Base-by-base conservation (phyloP, 2,329 filamentous ascomycete genomes). In the Nemania abortiva region DNA sequence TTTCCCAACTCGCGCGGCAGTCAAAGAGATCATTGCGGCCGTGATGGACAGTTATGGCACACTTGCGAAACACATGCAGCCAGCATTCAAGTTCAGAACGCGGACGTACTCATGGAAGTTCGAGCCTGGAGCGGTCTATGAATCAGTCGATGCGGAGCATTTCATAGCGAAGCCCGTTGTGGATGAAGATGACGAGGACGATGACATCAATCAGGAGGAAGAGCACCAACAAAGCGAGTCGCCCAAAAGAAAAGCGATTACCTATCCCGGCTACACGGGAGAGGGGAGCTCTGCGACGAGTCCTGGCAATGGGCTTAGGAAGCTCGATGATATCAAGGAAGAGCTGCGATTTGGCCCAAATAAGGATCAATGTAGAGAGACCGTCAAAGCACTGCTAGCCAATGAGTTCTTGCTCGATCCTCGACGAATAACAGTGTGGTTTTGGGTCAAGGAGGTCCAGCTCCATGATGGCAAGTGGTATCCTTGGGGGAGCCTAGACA, bases 401-500 rank as follows among this genome's bases (percentile, higher is more conserved):
- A 60, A 65, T 18, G 56, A 62, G 6, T 68, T 70, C 11, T 31
- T 55, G 29, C 49, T 70, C 24, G 65, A 70, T 11, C 37, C 66
- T 29, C 62, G 62, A 39, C 61, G 55, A 10, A 65, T 69, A 54
- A 34, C 42, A 5, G 65, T 65, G 24, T 65, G 65, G 68, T 58
- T 62, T 15, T 62, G 59, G 62, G 52, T 62, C 54, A 68, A 68
- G 49, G 58, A 70, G 2, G 39, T 70, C 20, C 61, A 70, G 13
- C n/a, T 63, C 22, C 57, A 27, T 49, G 58, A 65, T n/a, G 29
- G 45, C 39, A 68, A 65, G 6, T 70, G 68, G 68, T 70, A 65
- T 57, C 68, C 65, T 20, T 65, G 66, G 62, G 68, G 68, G 6
- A 70, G 68, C 45, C 50, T 68, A 6, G 68, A 70, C 27, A 59